phyloP scores from a whole-genome alignment of 768 basidiomycete genomes.

The Lactifluus subvellereus region DNA sequence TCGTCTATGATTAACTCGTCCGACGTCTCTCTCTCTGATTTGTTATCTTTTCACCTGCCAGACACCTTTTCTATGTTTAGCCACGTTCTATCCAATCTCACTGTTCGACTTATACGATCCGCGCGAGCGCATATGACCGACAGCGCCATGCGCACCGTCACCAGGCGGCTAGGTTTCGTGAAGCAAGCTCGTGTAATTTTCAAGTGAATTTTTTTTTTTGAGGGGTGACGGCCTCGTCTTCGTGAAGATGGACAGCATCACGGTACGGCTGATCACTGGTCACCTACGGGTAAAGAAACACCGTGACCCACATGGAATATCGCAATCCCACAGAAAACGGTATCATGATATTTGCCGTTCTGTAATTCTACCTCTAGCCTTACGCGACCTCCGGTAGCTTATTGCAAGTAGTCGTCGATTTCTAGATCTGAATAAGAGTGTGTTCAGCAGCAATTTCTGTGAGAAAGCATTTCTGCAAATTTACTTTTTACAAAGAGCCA shows the following conservation, averaged over 20 bases:
- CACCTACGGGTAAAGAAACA: background rate
- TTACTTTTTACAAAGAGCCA: no score
- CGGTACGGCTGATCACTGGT: background rate
- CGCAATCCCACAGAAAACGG: background rate
- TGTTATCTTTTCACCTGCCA: background rate
- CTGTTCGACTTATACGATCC: background rate
- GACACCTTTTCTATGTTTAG: no score
- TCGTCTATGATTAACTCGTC: background rate
- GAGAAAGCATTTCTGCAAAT: no score
- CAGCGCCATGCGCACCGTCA: background rate
- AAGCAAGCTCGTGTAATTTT: background rate
- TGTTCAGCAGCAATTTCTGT: no score
- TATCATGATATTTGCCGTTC: conserved; percentile 5
- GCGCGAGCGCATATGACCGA: background rate
- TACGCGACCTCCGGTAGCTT: background rate
- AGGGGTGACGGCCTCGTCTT: background rate
- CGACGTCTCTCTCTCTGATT: background rate
- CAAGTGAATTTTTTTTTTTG: background rate
- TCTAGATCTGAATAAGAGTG: no score
- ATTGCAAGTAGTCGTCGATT: no score
- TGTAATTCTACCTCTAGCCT: no score
- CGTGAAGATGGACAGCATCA: background rate
- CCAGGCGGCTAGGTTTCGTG: background rate
- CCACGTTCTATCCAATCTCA: background rate
- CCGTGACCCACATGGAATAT: background rate